Evolutionary conservation across 805 yeast genomes (phyloP).

Genomic region (Diddensiella santjacobensis): DNA sequence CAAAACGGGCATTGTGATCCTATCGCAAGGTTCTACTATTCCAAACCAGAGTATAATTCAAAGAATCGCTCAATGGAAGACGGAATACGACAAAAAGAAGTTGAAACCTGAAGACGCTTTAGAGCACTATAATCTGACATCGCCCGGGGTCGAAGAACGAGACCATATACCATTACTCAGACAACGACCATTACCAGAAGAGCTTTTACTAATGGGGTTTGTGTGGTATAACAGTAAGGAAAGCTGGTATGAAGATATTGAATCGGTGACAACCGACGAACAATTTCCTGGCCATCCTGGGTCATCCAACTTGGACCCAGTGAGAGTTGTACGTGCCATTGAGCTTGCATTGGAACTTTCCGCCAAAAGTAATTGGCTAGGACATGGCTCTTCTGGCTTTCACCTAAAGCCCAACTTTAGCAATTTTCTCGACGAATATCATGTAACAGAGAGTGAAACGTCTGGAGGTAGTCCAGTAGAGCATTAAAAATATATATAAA

Average conservation of each 20-base stretch:
- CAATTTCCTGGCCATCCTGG: conserved; percentile 22
- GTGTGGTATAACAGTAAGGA: conserved; percentile 17
- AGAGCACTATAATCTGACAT: conserved; percentile 4
- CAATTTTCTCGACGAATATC: conserved; percentile 1
- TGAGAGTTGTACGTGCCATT: conserved; percentile 15
- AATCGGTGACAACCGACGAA: conserved; percentile 17
- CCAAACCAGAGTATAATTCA: conserved; percentile 2
- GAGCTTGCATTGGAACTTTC: conserved; percentile 17
- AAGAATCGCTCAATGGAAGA: conserved; percentile 5
- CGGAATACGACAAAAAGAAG: not conserved
- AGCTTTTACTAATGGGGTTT: conserved; percentile 20
- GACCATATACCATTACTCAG: conserved; percentile 15
- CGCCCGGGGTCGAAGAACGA: conserved; percentile 9
- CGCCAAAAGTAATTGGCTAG: conserved; percentile 6
- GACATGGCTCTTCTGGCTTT: conserved; percentile 5
- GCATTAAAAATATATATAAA: not conserved
- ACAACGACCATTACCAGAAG: conserved; percentile 26
- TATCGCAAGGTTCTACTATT: not conserved
- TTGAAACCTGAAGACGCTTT: conserved; percentile 3
- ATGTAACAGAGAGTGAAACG: conserved; percentile 1
- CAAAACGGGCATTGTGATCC: not conserved
- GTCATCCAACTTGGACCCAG: conserved; percentile 5
- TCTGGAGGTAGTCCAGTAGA: not conserved
- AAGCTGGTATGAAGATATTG: conserved; percentile 5
- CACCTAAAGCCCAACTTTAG: conserved; percentile 1